Conservation (phyloP, 2,329 filamentous ascomycete species). For the Clonostachys byssicola region DNA sequence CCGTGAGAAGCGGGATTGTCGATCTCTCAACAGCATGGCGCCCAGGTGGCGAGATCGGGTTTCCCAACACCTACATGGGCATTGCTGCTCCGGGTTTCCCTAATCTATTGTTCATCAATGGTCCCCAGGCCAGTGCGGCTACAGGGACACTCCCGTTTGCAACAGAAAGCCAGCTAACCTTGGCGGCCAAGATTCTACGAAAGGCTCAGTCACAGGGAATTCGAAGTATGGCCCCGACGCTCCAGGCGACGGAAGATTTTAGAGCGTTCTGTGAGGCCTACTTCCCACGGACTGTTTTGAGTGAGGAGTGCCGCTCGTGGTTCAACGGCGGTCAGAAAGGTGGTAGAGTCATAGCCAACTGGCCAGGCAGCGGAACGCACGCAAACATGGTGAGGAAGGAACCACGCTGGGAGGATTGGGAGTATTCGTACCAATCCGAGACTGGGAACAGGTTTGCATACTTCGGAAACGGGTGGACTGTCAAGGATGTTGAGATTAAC, state of each 20-base stretch:
- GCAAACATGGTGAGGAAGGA: conserved; percentile 51
- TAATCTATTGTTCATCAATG: conserved; percentile 62
- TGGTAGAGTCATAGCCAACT: conserved; percentile 61
- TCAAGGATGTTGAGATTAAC: conserved; percentile 42
- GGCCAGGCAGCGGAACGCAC: conserved; percentile 64
- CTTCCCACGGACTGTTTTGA: conserved; percentile 49
- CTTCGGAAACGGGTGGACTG: conserved; percentile 66
- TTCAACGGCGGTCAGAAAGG: conserved; percentile 64
- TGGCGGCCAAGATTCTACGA: conserved; percentile 62
- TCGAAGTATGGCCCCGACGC: conserved; percentile 51
- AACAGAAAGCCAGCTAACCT: conserved; percentile 62
- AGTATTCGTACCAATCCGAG: conserved; percentile 36
- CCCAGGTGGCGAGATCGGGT: conserved; percentile 49
- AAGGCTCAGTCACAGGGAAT: conserved; percentile 65
- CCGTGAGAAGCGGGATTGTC: too few relatives aligned
- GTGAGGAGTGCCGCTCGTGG: conserved; percentile 66
- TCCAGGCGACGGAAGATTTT: conserved; percentile 60
- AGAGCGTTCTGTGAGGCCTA: conserved; percentile 53
- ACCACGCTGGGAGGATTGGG: conserved; percentile 53
- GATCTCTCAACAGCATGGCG: neutral
- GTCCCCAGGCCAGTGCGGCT: conserved; percentile 54
- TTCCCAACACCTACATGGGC: conserved; percentile 65
- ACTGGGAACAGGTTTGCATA: conserved; percentile 51
- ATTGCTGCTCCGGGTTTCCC: conserved; percentile 61
- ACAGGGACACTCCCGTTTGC: conserved; percentile 65